Conservation (phyloP, 2,329 filamentous ascomycete species). For the Malbranchea zuffiana region DNA sequence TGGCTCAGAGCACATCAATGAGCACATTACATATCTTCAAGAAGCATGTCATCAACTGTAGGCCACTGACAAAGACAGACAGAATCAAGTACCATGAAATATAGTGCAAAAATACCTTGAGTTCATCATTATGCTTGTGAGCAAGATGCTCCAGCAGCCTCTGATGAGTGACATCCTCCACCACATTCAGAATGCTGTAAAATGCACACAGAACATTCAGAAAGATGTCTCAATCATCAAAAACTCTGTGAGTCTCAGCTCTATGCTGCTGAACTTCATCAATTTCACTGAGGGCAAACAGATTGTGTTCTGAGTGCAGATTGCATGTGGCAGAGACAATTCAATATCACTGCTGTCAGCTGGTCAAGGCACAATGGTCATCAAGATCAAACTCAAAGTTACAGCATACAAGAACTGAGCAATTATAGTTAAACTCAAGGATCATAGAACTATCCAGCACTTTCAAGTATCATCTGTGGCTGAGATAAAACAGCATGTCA, state of each 20-base stretch:
- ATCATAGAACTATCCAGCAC: too few relatives aligned
- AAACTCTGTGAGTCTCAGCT: constrained; percentile 6
- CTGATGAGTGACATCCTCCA: constrained; percentile 1
- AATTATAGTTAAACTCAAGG: constrained; percentile 6
- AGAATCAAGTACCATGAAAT: too few relatives aligned
- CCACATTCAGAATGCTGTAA: constrained; percentile 2
- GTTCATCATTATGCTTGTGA: too few relatives aligned
- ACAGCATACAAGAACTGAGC: constrained; percentile 6
- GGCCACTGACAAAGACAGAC: too few relatives aligned
- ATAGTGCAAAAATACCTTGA: too few relatives aligned
- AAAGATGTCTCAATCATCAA: constrained; percentile 9
- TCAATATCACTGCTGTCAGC: neutral
- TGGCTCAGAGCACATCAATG: too few relatives aligned
- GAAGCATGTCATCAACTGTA: too few relatives aligned
- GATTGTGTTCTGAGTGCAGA: too few relatives aligned
- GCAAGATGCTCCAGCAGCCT: constrained; percentile 5
- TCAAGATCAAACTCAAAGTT: constrained; percentile 1
- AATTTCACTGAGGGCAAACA: constrained; percentile 1
- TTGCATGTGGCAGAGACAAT: too few relatives aligned
- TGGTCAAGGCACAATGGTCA: neutral
- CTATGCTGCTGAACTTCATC: neutral
- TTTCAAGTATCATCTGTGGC: too few relatives aligned
- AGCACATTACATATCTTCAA: too few relatives aligned
- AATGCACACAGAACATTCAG: constrained; percentile 8
- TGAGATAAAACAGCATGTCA: too few relatives aligned